These are phyloP conservation scores for Lactifluus echinatus DNA, from an alignment of 768 basidiomycete species.

Conservation along the genomic window DNA sequence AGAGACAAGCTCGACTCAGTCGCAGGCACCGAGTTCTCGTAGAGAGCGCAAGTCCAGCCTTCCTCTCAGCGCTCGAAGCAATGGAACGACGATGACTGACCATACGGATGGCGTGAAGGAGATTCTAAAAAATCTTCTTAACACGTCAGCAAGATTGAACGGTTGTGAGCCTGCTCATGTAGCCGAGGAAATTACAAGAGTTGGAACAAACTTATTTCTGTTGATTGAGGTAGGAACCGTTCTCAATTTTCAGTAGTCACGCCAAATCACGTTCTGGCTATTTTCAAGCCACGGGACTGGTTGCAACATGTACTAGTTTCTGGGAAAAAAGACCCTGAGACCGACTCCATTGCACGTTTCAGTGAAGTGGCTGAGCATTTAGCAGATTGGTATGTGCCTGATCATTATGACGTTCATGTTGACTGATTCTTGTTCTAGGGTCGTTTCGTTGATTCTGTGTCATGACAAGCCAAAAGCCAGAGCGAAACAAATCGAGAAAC, in stretches of 20 bases:
- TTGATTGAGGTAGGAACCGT: conserved; percentile 56
- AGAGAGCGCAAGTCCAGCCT: conserved; percentile 67
- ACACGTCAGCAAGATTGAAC: conserved; percentile 49
- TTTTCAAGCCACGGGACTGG: conserved; percentile 74
- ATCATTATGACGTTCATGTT: conserved; percentile 12
- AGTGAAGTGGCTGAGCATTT: conserved; percentile 75
- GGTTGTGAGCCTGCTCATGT: conserved; percentile 53
- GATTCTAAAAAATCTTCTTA: conserved; percentile 54
- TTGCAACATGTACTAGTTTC: conserved; percentile 67
- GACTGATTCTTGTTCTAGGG: conserved; percentile 43
- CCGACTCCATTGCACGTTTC: conserved; percentile 64
- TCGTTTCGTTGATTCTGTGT: conserved; percentile 81
- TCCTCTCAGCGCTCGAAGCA: conserved; percentile 34
- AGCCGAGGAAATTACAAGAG: conserved; percentile 78
- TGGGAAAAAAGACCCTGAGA: conserved; percentile 53
- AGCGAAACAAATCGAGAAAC: conserved; percentile 78
- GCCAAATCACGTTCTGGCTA: conserved; percentile 11
- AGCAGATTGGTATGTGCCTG: conserved; percentile 57
- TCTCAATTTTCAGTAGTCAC: background rate
- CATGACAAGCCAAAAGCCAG: conserved; percentile 72
- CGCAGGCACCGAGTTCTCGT: conserved; percentile 21
- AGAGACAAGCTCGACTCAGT: conserved; percentile 1
- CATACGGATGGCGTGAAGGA: conserved; percentile 34
- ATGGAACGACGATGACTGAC: conserved; percentile 17
- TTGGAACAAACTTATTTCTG: conserved; percentile 61